Conservation (phyloP, 139 green algal species). For the Chlorella sorokiniana region DNA sequence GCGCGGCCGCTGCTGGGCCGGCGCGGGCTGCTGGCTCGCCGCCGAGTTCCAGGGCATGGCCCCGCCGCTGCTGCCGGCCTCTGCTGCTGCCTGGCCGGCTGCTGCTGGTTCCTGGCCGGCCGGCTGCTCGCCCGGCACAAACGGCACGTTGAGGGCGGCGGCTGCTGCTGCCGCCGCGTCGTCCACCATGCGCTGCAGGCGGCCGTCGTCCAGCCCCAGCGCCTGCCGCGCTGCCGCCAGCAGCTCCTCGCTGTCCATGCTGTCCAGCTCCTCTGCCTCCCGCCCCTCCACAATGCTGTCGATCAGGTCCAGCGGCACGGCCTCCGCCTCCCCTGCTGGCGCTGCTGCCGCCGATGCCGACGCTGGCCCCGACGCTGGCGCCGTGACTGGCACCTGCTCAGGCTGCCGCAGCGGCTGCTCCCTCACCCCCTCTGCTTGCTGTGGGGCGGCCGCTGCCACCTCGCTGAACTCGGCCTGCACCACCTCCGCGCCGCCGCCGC, state of each 20-base stretch:
- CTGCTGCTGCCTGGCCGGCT: neutral
- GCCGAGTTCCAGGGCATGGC: too few species aligned
- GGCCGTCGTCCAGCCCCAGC: neutral
- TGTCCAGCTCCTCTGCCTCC: too few species aligned
- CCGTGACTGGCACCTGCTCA: neutral
- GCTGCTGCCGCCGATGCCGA: too few species aligned
- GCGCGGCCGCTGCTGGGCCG: too few species aligned
- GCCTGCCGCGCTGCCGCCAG: neutral
- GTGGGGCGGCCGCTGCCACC: neutral
- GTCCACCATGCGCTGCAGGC: conserved; percentile 4
- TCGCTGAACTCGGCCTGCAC: conserved; percentile 20
- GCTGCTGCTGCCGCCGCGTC: neutral
- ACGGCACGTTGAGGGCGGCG: neutral
- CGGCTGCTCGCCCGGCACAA: neutral
- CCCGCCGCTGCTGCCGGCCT: neutral
- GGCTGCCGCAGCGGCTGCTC: neutral
- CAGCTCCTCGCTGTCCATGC: conserved; percentile 11
- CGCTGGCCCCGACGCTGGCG: neutral
- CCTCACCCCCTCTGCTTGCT: neutral
- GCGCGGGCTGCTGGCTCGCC: too few species aligned
- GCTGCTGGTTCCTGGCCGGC: neutral
- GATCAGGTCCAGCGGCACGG: neutral
- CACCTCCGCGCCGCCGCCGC: neutral
- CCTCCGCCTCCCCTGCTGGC: neutral
- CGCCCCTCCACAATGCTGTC: neutral